Percentiles rank a stretch among this genome's conserved stretches.
These are phyloP conservation scores for Suillus americanus DNA, from an alignment of 768 basidiomycete genomes.

Conservation along the genomic window DNA sequence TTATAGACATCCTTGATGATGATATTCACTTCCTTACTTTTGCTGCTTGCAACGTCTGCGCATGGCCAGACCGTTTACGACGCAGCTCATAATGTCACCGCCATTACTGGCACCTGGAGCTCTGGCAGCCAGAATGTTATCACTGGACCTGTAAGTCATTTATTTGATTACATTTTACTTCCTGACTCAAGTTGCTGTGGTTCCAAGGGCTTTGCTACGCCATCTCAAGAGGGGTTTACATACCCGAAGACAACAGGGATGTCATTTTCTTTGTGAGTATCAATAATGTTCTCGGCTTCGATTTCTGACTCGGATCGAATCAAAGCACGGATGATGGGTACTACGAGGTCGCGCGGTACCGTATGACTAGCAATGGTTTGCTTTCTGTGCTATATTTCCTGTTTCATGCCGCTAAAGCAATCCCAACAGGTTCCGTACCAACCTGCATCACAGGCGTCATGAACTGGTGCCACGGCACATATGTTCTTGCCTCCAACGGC, in stretches of 20 bases:
- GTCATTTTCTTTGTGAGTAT: conserved; percentile 81
- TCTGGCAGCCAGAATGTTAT: conserved; percentile 73
- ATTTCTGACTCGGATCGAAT: conserved; percentile 5
- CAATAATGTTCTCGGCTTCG: background rate
- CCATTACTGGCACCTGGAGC: conserved; percentile 81
- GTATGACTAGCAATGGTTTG: conserved; percentile 85
- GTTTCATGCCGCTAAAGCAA: background rate
- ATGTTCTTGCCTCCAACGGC: conserved; percentile 66
- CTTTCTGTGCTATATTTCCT: conserved; percentile 2
- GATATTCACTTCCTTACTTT: conserved; percentile 24
- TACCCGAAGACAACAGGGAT: conserved; percentile 88
- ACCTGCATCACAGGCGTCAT: conserved; percentile 88
- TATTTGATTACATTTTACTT: background rate
- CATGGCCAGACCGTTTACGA: conserved; percentile 43
- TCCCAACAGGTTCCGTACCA: conserved; percentile 65
- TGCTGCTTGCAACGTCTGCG: conserved; percentile 30
- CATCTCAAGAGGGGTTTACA: conserved; percentile 75
- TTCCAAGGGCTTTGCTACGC: conserved; percentile 78
- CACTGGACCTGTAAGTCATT: conserved; percentile 76
- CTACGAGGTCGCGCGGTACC: conserved; percentile 91
- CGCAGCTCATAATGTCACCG: conserved; percentile 61
- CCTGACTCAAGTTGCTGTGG: conserved; percentile 10
- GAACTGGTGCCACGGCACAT: conserved; percentile 88
- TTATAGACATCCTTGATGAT: conserved; percentile 16
- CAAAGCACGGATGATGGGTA: conserved; percentile 66